Base-by-base conservation (phyloP, 306 rosid genomes). In the Quillaja saponaria region DNA sequence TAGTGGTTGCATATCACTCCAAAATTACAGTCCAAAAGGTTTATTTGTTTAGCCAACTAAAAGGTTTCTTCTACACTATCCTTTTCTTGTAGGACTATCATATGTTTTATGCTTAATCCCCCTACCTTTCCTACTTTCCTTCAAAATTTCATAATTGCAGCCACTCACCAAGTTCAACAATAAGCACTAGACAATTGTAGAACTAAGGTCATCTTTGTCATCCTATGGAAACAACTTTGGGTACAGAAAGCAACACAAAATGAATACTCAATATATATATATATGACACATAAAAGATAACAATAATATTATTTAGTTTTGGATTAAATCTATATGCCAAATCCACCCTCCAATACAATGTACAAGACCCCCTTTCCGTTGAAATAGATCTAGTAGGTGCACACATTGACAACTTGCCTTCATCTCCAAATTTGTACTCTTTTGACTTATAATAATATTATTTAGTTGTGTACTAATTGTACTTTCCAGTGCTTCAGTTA, bases 1-100 rank as follows among this genome's bases (percentile, higher is more conserved):
- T 35, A 75, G 75, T 72, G 11, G 76, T 59, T 69, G 67, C 50
- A 68, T 55, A n/a, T n/a, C n/a, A n/a, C n/a, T n/a, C n/a, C n/a
- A n/a, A n/a, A n/a, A n/a, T n/a, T n/a, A n/a, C 68, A 67, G 68
- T 60, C 44, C 39, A 55, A 11, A 13, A 34, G 59, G 46, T 40
- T 55, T 56, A n/a, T n/a, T n/a, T n/a, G n/a, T n/a, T n/a, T n/a
- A n/a, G n/a, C n/a, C n/a, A n/a, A n/a, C n/a, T n/a, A n/a, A n/a
- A n/a, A n/a, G n/a, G n/a, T n/a, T n/a, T n/a, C 66, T 51, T 46
- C 49, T 10, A 14, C 60, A 38, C 38, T 17, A 28, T n/a, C 18
- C 60, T 40, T 33, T n/a, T 6, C 8, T 44, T 18, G 10, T 4
- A 39, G 59, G 6, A 46, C 53, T 17, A 3, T 10, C 55, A n/a